Base-by-base conservation (phyloP, 2,329 filamentous ascomycete species). In the Neofusicoccum cordaticola region DNA sequence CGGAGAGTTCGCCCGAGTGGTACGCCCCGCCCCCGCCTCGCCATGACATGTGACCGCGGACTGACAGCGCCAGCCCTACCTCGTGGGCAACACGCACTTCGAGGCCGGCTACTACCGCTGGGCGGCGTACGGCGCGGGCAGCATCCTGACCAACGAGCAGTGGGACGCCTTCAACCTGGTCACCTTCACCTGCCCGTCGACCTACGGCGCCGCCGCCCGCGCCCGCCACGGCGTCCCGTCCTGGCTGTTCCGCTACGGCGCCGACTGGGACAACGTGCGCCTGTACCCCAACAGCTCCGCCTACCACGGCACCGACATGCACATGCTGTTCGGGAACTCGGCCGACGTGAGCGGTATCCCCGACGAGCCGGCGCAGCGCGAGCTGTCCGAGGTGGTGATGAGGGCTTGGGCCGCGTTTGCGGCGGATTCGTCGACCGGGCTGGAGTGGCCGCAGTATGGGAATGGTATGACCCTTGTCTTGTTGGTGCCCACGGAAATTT, bases 201-300 rank as follows among this genome's bases (percentile, higher is more conserved):
- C 67, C 3, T 44, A 65, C 9, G 67, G 68, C 7, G 69, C 69
- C 3, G 68, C 63, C 13, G 68, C 68, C 17, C 69, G 76, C 13
- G 66, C 69, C 4, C 65, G 71, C 31, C 62, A 71, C 35, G 67
- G 68, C 13, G 69, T 78, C 0, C 70, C 74, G 0, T 77, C 75
- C 0, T 79, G 73, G 70, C 72, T 75, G 9, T 79, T 77, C 58
- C 69, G 74, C 15, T 79, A 77, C 64, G 69, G 72, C 27, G 77
- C 74, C 4, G 73, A 76, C 61, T 77, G 72, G 68, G 69, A 71
- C 17, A 77, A 76, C 47, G 68, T 76, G 15, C 70, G 73, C 7
- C 69, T 77, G 2, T 74, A 73, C 44, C 74, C 75, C 22, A 75
- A 75, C 58, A 72, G 74, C 61, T 75, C 71, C 2, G 73, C 76